Conservation (phyloP, 2,329 filamentous ascomycete genomes). For the Epichloe uncinata region DNA sequence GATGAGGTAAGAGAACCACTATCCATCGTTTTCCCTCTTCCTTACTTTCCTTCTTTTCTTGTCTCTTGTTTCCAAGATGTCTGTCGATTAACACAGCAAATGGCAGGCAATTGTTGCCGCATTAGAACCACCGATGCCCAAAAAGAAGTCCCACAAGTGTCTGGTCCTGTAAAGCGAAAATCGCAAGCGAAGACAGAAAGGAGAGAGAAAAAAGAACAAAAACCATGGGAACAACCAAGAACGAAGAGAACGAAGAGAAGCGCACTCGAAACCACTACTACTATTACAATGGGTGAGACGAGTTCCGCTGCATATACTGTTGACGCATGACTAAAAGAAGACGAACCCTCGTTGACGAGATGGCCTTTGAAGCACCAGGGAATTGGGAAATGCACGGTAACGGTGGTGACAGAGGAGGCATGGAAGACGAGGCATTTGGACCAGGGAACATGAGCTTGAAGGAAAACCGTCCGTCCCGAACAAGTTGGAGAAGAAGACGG, state of each 20-base stretch:
- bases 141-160: constrained; percentile 63
- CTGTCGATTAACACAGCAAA: neutral
- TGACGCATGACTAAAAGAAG: constrained; percentile 5
- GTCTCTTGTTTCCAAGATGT: neutral
- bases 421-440: neutral
- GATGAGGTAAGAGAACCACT: constrained; percentile 60
- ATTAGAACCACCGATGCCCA: constrained; percentile 72
- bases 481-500: neutral
- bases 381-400: neutral
- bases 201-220: constrained; percentile 2
- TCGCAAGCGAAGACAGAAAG: neutral
- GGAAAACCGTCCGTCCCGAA: neutral
- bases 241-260: neutral
- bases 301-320: constrained; percentile 3
- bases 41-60: neutral
- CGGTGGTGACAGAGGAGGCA: neutral
- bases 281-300: constrained; percentile 3
- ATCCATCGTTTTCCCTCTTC: neutral
- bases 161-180: constrained; percentile 43
- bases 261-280: neutral
- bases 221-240: neutral
- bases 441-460: neutral
- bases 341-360: constrained; percentile 2
- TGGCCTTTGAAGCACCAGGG: constrained; percentile 4
- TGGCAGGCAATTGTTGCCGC: constrained; percentile 84